Conservation (phyloP, 2,329 filamentous ascomycete genomes). For the Coniella lustricola region DNA sequence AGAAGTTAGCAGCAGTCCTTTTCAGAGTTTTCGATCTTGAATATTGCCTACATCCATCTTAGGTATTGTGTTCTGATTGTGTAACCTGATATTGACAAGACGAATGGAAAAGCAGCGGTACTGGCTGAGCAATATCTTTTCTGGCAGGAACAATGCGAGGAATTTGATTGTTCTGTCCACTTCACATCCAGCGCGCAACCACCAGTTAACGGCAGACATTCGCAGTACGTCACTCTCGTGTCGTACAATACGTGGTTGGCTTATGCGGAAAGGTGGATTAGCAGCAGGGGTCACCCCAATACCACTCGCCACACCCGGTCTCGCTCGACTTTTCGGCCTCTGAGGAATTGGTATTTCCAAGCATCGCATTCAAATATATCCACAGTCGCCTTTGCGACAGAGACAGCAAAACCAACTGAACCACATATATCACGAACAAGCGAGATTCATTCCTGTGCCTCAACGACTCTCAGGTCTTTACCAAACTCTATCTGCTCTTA, state of each 20-base stretch:
- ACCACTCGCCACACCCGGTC: slow-evolving; percentile 13
- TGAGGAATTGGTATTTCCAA: slow-evolving; percentile 15
- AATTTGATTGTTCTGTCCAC: not conserved
- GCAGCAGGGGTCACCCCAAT: not conserved
- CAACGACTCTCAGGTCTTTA: too few relatives aligned
- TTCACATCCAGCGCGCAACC: too few relatives aligned
- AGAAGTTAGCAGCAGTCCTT: not conserved
- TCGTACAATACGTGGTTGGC: slow-evolving; percentile 5
- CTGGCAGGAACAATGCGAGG: not conserved
- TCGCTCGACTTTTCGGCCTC: slow-evolving; percentile 13
- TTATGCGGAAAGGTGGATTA: not conserved
- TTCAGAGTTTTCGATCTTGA: not conserved
- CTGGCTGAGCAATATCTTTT: too few relatives aligned
- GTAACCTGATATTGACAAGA: too few relatives aligned
- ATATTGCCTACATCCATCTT: slow-evolving; percentile 13
- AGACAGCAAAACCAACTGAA: too few relatives aligned
- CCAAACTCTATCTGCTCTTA: too few relatives aligned
- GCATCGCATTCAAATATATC: not conserved
- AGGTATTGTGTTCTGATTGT: not conserved
- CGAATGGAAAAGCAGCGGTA: too few relatives aligned
- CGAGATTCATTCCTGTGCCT: too few relatives aligned
- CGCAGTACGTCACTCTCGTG: not conserved
- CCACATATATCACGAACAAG: too few relatives aligned
- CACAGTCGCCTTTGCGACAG: not conserved
- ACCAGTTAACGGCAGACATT: too few relatives aligned